Conservation (phyloP, 495 filamentous ascomycete genomes). For the Aspergillus incahuasiensis region DNA sequence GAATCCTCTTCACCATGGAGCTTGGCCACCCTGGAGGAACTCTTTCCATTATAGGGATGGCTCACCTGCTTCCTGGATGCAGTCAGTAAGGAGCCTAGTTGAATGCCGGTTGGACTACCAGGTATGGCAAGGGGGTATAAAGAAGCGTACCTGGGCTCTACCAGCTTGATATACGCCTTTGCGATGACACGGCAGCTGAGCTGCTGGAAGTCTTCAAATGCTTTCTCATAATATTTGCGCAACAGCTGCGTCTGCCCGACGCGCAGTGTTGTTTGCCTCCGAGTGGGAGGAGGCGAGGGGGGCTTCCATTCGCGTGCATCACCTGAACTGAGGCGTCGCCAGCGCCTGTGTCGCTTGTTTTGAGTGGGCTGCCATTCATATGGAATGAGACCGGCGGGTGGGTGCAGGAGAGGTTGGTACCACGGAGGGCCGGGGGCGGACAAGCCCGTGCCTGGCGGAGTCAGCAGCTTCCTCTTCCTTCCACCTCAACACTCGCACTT, state of each 20-base stretch:
- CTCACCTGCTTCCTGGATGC: conserved; percentile 76
- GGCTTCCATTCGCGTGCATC: conserved; percentile 17
- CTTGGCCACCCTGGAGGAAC: background rate
- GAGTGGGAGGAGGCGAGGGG: conserved; percentile 22
- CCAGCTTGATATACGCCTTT: conserved; percentile 70
- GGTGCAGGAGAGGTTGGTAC: conserved; percentile 17
- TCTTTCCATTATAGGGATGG: conserved; percentile 62
- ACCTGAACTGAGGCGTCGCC: conserved; percentile 15
- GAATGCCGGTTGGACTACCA: no score
- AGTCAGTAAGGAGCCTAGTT: no score
- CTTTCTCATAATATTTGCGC: conserved; percentile 57
- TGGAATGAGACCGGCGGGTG: conserved; percentile 29
- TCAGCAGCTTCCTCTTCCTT: background rate
- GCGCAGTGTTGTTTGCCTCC: conserved; percentile 39
- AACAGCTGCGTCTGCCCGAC: conserved; percentile 56
- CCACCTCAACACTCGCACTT: conserved; percentile 9
- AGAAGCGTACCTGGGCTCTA: no score
- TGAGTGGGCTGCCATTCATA: conserved; percentile 35
- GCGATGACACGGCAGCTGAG: conserved; percentile 63
- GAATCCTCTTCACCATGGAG: conserved; percentile 16
- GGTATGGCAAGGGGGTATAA: no score
- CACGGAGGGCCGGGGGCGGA: conserved; percentile 7
- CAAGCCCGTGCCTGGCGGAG: conserved; percentile 10
- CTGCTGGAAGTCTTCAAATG: conserved; percentile 65
- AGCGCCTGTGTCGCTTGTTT: conserved; percentile 29